These are phyloP conservation scores for Excoecaria agallocha DNA, from an alignment of 345 rosid genomes.

Conservation along the genomic window DNA sequence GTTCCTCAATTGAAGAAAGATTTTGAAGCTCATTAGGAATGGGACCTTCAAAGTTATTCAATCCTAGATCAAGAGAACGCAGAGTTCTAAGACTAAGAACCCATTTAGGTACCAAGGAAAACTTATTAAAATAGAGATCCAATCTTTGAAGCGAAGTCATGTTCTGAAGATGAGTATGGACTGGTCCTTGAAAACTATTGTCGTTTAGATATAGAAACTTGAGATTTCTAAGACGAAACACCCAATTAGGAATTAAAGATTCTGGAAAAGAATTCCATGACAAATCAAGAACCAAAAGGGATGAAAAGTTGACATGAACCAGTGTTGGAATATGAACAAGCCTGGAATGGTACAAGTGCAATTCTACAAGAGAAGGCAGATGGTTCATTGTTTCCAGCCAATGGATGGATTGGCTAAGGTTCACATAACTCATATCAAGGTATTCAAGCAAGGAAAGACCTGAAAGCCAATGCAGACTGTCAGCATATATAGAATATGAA, in stretches of 20 bases:
- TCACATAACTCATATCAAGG: slow-evolving; percentile 16
- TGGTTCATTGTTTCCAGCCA: slow-evolving; percentile 6
- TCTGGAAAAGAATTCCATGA: too few species aligned
- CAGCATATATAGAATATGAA: too few species aligned
- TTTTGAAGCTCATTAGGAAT: neutral
- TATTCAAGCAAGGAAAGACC: slow-evolving; percentile 12
- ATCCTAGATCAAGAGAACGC: neutral
- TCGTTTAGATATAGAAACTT: too few species aligned
- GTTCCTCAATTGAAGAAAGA: neutral
- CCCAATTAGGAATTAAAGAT: too few species aligned
- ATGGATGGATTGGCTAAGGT: slow-evolving; percentile 9
- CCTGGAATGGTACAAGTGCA: slow-evolving; percentile 3
- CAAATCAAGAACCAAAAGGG: slow-evolving; percentile 26
- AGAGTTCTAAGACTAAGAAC: too few species aligned
- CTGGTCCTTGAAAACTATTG: too few species aligned
- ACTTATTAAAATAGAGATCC: too few species aligned
- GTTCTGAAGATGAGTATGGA: too few species aligned
- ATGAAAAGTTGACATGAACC: slow-evolving; percentile 15
- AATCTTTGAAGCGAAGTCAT: too few species aligned
- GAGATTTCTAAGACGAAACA: too few species aligned
- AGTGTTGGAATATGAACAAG: neutral
- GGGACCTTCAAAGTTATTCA: neutral
- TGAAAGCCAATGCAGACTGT: slow-evolving; percentile 26
- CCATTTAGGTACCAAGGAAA: too few species aligned
- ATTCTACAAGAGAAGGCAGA: slow-evolving; percentile 20